Percentiles rank a stretch among this genome's conserved stretches.
Evolutionary conservation across 1,139 yeast genomes (phyloP).

Genomic region (Suhomyces choctaworum): DNA sequence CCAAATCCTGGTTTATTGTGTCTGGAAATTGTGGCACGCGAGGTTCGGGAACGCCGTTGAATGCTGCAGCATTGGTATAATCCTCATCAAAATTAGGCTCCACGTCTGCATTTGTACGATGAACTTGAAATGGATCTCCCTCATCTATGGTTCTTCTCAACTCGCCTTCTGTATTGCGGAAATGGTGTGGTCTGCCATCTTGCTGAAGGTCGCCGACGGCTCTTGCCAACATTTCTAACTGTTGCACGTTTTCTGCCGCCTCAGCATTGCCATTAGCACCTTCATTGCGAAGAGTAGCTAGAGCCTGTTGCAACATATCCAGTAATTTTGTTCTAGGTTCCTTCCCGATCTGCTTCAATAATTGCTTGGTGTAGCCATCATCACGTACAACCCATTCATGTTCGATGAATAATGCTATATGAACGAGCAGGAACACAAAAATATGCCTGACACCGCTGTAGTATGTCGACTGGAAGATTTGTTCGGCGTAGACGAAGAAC

Average conservation of each 20-base stretch:
- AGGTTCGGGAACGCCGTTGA: neutral
- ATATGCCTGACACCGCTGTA: conserved; percentile 44
- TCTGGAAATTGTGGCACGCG: neutral
- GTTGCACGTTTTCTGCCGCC: conserved; percentile 24
- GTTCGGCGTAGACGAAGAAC: conserved; percentile 13
- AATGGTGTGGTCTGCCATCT: conserved; percentile 7
- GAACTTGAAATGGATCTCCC: conserved; percentile 2
- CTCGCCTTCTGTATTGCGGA: conserved; percentile 18
- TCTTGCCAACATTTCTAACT: conserved; percentile 31
- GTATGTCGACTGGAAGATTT: conserved; percentile 34
- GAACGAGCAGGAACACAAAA: conserved; percentile 39
- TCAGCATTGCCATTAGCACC: conserved; percentile 21
- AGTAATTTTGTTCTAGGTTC: conserved; percentile 47
- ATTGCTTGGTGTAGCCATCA: conserved; percentile 60
- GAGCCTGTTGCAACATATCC: conserved; percentile 14
- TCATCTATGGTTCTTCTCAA: conserved; percentile 23
- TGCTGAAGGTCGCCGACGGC: conserved; percentile 35
- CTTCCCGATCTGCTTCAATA: conserved; percentile 57
- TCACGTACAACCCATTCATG: conserved; percentile 76
- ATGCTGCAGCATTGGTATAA: neutral
- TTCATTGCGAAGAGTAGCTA: conserved; percentile 30
- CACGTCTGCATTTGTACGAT: neutral
- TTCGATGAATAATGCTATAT: conserved; percentile 53
- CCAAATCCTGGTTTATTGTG: neutral
- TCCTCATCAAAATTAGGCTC: neutral